These are phyloP conservation scores for Kockovaella imperatae DNA, from an alignment of 768 basidiomycete genomes.

Conservation along the genomic window DNA sequence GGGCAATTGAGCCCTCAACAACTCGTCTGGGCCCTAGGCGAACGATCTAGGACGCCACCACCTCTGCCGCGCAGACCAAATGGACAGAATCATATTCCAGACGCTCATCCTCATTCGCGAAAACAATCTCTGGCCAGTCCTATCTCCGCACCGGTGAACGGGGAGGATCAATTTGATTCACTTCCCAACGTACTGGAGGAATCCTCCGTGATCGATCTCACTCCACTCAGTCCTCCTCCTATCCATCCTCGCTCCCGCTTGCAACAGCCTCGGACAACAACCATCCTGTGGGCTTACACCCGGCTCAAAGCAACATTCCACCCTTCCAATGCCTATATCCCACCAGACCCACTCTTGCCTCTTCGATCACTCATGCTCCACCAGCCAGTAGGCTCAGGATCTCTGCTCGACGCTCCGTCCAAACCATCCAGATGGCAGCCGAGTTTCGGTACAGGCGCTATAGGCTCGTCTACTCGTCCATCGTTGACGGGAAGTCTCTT, in stretches of 20 bases:
- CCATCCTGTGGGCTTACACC: constrained; percentile 40
- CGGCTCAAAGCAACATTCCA: constrained; percentile 35
- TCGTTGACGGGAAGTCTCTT: constrained; percentile 43
- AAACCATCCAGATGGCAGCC: constrained; percentile 33
- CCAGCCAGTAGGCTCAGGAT: constrained; percentile 42
- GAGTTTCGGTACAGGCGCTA: constrained; percentile 37
- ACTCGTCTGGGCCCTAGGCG: constrained; percentile 36
- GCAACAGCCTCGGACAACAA: constrained; percentile 23
- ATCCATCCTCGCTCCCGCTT: constrained; percentile 28
- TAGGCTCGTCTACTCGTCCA: constrained; percentile 36
- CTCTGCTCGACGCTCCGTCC: constrained; percentile 15
- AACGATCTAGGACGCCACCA: constrained; percentile 23
- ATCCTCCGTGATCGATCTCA: constrained; percentile 8
- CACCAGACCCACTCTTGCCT: constrained; percentile 42
- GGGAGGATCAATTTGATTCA: no score
- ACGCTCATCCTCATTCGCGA: constrained; percentile 44
- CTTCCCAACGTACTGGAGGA: no score
- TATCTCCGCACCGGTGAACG: background rate
- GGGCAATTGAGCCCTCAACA: constrained; percentile 39
- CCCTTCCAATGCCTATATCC: constrained; percentile 41
- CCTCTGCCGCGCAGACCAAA: constrained; percentile 27
- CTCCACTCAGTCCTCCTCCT: constrained; percentile 15
- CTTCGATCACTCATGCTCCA: constrained; percentile 39
- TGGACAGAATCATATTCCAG: constrained; percentile 16
- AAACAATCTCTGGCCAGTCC: constrained; percentile 31